Percentiles rank a stretch among this genome's conserved stretches.
Evolutionary conservation across 495 filamentous ascomycete genomes (phyloP).

Genomic region (Filosporella fistucella): DNA sequence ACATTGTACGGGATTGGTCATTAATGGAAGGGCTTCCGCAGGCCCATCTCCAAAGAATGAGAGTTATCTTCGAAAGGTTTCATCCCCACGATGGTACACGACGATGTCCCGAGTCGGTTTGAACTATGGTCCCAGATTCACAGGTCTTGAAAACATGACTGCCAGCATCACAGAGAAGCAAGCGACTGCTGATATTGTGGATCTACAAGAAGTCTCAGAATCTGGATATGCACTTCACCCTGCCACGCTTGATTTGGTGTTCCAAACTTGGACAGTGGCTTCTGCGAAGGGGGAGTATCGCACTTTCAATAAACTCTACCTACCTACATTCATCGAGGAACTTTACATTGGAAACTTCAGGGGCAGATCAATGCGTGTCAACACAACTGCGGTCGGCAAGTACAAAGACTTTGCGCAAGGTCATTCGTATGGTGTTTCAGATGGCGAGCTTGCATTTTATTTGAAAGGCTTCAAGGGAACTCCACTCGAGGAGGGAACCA

Average conservation of each 20-base stretch:
- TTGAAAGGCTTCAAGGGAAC: constrained; percentile 12
- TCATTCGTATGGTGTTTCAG: constrained; percentile 11
- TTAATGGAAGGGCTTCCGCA: neutral
- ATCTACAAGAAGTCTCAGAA: constrained; percentile 34
- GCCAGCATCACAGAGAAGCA: constrained; percentile 22
- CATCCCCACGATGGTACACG: constrained; percentile 26
- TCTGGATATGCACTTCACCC: constrained; percentile 42
- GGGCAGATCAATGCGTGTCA: constrained; percentile 1
- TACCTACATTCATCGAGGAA: constrained; percentile 30
- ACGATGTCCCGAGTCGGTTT: constrained; percentile 19
- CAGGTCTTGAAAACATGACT: constrained; percentile 25
- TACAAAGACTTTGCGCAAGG: neutral
- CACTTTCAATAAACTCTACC: constrained; percentile 9
- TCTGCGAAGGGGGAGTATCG: constrained; percentile 9
- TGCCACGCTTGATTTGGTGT: constrained; percentile 35
- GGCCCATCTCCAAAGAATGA: neutral
- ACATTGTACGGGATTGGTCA: constrained; percentile 5
- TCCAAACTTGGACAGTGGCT: constrained; percentile 25
- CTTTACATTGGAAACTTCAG: constrained; percentile 21
- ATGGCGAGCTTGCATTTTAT: constrained; percentile 12
- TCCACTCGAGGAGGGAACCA: constrained; percentile 7
- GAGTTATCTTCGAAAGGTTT: neutral
- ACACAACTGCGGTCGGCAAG: neutral
- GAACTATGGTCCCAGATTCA: constrained; percentile 32
- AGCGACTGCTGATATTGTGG: constrained; percentile 18